These are phyloP conservation scores for Borovskyia barvae DNA, from an alignment of 208 protist species.

Conservation along the genomic window DNA sequence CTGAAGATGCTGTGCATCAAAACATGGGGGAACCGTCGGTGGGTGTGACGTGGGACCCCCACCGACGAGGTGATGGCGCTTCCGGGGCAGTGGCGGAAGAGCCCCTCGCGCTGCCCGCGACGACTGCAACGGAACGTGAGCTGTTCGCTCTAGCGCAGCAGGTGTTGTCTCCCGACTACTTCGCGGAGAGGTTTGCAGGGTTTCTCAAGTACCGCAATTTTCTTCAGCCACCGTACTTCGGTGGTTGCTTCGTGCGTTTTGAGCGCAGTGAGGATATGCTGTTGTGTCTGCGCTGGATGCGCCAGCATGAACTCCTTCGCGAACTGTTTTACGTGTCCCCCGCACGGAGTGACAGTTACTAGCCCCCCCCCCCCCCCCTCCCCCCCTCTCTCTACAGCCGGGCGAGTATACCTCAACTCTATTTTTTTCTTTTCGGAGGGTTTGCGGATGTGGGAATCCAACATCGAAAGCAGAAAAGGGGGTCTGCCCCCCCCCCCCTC, in stretches of 20 bases:
- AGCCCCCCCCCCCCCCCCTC: too few species aligned
- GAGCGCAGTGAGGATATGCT: conserved; percentile 32
- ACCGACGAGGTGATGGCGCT: too few species aligned
- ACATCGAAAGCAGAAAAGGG: too few species aligned
- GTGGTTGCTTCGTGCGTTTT: conserved; percentile 68
- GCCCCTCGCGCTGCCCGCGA: neutral
- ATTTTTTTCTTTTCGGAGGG: too few species aligned
- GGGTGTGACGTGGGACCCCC: too few species aligned
- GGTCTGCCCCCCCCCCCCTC: too few species aligned
- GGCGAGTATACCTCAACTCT: too few species aligned
- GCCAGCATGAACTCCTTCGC: conserved; percentile 20
- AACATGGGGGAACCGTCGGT: too few species aligned
- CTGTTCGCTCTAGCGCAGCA: conserved; percentile 13
- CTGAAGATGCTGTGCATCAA: too few species aligned
- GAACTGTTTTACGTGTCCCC: conserved; percentile 36
- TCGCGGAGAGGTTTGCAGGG: conserved; percentile 51
- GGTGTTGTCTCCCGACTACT: conserved; percentile 32
- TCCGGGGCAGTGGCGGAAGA: too few species aligned
- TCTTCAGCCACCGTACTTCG: conserved; percentile 30
- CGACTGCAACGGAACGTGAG: neutral
- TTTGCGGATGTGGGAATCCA: too few species aligned
- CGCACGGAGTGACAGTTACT: conserved; percentile 40
- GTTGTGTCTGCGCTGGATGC: conserved; percentile 57
- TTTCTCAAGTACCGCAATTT: conserved; percentile 39
- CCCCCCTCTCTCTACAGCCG: too few species aligned